These are phyloP conservation scores for Russula sp. DNA, from an alignment of 768 basidiomycete species.

Conservation along the genomic window DNA sequence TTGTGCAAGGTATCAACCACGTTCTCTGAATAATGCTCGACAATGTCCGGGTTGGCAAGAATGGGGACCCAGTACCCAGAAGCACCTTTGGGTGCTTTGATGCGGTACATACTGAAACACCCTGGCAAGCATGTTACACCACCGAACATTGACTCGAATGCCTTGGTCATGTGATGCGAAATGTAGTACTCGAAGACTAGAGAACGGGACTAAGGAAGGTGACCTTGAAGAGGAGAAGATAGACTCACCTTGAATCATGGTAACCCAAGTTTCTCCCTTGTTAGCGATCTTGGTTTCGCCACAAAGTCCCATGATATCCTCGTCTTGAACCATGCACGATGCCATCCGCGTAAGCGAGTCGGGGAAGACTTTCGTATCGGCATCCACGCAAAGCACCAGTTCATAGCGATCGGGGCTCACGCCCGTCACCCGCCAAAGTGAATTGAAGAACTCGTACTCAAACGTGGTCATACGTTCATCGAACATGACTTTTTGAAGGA, in stretches of 20 bases:
- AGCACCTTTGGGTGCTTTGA: slow-evolving; percentile 97
- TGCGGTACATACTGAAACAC: slow-evolving; percentile 99
- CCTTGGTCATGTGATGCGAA: slow-evolving; percentile 98
- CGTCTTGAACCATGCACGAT: slow-evolving; percentile 92
- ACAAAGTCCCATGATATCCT: slow-evolving; percentile 98
- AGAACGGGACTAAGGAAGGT: slow-evolving; percentile 2
- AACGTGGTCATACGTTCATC: slow-evolving; percentile 99
- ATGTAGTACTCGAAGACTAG: slow-evolving; percentile 99
- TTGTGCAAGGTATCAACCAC: slow-evolving; percentile 99
- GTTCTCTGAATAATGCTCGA: slow-evolving; percentile 98
- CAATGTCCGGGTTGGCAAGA: slow-evolving; percentile 96
- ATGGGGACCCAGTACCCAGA: slow-evolving; percentile 98
- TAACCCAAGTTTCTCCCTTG: slow-evolving; percentile 97
- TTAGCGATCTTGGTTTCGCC: slow-evolving; percentile 99
- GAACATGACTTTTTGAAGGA: slow-evolving; percentile 99
- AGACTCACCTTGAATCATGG: slow-evolving; percentile 92
- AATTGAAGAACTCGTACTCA: slow-evolving; percentile 99
- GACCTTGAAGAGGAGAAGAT: not conserved
- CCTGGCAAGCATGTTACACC: slow-evolving; percentile 99
- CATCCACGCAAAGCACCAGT: slow-evolving; percentile 91
- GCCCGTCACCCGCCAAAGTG: slow-evolving; percentile 91
- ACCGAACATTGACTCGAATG: slow-evolving; percentile 99
- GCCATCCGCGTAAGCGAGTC: slow-evolving; percentile 96
- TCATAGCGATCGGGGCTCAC: slow-evolving; percentile 96
- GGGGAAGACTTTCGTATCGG: slow-evolving; percentile 98